These are phyloP conservation scores for Teunomyces funiuensis DNA, from an alignment of 805 yeast species.

Conservation along the genomic window DNA sequence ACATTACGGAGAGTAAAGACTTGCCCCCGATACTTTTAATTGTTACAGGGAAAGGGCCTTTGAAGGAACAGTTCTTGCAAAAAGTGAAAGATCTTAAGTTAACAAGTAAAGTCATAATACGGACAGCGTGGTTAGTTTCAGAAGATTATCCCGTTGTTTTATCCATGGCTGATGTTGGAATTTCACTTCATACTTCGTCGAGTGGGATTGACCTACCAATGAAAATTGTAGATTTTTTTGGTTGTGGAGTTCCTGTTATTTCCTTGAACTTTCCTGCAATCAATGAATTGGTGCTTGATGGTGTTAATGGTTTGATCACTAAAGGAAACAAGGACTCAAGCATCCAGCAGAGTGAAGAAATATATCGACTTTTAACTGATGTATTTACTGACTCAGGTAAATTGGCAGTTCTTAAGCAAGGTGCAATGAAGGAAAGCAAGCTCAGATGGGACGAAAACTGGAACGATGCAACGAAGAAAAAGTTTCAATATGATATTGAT, in stretches of 20 bases:
- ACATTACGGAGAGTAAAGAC: constrained; percentile 22
- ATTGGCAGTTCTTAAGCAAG: constrained; percentile 48
- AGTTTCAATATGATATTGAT: constrained; percentile 22
- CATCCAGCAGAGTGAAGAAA: constrained; percentile 20
- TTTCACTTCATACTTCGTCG: constrained; percentile 87
- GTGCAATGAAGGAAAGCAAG: constrained; percentile 72
- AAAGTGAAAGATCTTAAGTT: constrained; percentile 46
- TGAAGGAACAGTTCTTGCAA: constrained; percentile 51
- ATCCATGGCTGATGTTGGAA: constrained; percentile 79
- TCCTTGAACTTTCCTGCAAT: constrained; percentile 77
- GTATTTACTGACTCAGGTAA: constrained; percentile 31
- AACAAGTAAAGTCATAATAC: constrained; percentile 52
- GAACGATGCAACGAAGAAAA: constrained; percentile 45
- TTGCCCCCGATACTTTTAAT: constrained; percentile 59
- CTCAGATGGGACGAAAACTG: constrained; percentile 78
- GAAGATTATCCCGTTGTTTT: constrained; percentile 79
- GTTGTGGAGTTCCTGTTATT: constrained; percentile 91
- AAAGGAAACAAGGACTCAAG: constrained; percentile 17
- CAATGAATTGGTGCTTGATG: constrained; percentile 69
- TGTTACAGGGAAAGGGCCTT: constrained; percentile 98
- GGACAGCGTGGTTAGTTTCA: constrained; percentile 71
- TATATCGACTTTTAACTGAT: constrained; percentile 24
- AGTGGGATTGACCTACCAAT: constrained; percentile 95
- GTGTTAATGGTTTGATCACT: constrained; percentile 64
- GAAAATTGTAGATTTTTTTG: constrained; percentile 96